Conservation (phyloP, 2,329 filamentous ascomycete genomes). For the Clarireedia monteithiana region DNA sequence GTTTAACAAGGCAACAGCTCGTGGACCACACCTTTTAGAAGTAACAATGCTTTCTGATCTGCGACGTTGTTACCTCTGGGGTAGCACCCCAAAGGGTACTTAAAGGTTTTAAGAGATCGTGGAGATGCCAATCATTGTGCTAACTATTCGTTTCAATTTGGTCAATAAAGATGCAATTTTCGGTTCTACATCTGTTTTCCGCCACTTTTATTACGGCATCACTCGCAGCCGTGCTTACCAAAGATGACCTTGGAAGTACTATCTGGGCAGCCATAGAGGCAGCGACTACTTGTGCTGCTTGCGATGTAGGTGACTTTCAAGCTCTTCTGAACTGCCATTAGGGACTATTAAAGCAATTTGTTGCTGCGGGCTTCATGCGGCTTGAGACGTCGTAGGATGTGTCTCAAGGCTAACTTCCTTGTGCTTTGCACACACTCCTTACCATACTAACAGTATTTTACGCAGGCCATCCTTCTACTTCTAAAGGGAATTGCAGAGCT, state of each 20-base stretch:
- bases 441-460: neutral
- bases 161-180: slow-evolving; percentile 1
- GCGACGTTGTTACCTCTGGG: neutral
- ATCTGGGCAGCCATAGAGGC: slow-evolving; percentile 9
- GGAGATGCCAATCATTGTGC: neutral
- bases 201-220: neutral
- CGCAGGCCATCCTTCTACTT: slow-evolving; percentile 29
- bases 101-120: neutral
- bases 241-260: neutral
- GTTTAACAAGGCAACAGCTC: neutral
- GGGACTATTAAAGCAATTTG: neutral
- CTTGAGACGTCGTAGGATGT: too few species aligned
- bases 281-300: slow-evolving; percentile 3
- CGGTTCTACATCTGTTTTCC: neutral
- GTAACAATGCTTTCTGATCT: neutral
- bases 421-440: too few species aligned
- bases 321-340: neutral
- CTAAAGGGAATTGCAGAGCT: slow-evolving; percentile 38
- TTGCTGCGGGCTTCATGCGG: neutral
- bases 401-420: too few species aligned
- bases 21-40: neutral
- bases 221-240: slow-evolving; percentile 1
- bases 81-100: neutral
- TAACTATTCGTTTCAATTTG: too few species aligned
- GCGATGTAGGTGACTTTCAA: slow-evolving; percentile 3